phyloP scores from a whole-genome alignment of 805 yeast genomes.

The Barnettozyma botsteinii region DNA sequence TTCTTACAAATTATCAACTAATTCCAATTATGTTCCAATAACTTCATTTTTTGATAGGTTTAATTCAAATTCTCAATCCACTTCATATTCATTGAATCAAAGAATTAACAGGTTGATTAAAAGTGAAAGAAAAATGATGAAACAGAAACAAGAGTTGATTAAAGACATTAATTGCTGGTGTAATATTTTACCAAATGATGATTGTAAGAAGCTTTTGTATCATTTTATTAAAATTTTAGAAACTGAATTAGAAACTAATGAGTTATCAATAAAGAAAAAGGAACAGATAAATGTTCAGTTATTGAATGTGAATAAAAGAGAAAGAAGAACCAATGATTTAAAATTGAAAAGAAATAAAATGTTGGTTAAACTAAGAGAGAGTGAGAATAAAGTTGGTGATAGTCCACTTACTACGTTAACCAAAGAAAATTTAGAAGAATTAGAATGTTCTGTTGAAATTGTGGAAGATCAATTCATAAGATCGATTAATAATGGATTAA shows the following conservation, averaged over 20 bases:
- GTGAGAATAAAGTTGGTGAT: conserved; percentile 42
- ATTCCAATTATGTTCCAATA: conserved; percentile 16
- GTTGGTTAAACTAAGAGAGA: conserved; percentile 33
- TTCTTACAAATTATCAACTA: conserved; percentile 1
- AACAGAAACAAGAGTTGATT: conserved; percentile 33
- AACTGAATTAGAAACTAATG: conserved; percentile 32
- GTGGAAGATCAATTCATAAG: conserved; percentile 46
- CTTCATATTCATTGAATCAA: conserved; percentile 28
- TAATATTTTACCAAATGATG: conserved; percentile 32
- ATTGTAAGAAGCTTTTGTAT: conserved; percentile 33
- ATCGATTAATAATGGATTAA: conserved; percentile 40
- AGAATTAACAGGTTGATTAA: conserved; percentile 34
- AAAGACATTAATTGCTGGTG: conserved; percentile 41
- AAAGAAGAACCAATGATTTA: conserved; percentile 39
- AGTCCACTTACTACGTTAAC: conserved; percentile 38
- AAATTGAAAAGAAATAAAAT: conserved; percentile 33
- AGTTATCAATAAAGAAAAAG: conserved; percentile 36
- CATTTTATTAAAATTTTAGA: conserved; percentile 36
- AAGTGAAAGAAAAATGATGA: conserved; percentile 33
- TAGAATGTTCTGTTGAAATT: conserved; percentile 43
- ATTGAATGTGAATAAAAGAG: conserved; percentile 43
- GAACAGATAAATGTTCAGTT: conserved; percentile 40
- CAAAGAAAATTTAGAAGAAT: conserved; percentile 47
- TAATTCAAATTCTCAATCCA: conserved; percentile 16
- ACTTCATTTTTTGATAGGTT: conserved; percentile 24